Base-by-base conservation (phyloP, 2,329 filamentous ascomycete genomes). In the Penicillium corylophilum region DNA sequence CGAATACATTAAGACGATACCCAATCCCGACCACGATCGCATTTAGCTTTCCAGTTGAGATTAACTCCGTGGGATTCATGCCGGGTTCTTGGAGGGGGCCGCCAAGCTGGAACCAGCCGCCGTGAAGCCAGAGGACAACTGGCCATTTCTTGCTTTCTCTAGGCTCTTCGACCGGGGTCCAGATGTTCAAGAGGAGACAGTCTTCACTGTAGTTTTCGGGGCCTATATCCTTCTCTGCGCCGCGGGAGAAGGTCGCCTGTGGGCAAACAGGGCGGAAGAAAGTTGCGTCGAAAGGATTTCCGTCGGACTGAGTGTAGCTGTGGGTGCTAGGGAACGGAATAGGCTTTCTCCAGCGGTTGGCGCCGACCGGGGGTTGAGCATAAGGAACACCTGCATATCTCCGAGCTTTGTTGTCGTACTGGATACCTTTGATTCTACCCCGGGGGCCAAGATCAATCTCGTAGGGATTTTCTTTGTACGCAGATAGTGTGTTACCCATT, bases 111-210 rank as follows among this genome's bases (percentile, higher is more conserved):
- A 33, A 33, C 29, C 29, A 33, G 3, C 29, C 29, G 12, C 29
- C 29, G n/a, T 64, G 68, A 28, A 70, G 65, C 59, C 64, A 63
- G 46, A 69, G 58, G 43, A 69, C 62, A 5, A 70, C 67, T 0
- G 67, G 67, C 64, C 65, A 70, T 45, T 63, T 67, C 23, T 47
- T 50, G 8, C 53, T 38, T 2, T 48, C 31, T 12, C 23, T 22
- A 6, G 57, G 45, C 2, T 58, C 42, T 24, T 61, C 36, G 4
- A 71, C 68, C 0, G 78, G 77, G 0, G 72, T 73, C 75, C 76
- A 81, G 51, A 80, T 71, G 48, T 81, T 80, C 41, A 77, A 65
- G 33, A 74, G 73, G 36, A 81, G 64, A 43, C 78, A 81, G 59
- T 81, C 78, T 52, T 81, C 79, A 15, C 68, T 68, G 50, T 71